Conservation (phyloP, 73 alveolate species). For the Paramecium octaurelia region DNA sequence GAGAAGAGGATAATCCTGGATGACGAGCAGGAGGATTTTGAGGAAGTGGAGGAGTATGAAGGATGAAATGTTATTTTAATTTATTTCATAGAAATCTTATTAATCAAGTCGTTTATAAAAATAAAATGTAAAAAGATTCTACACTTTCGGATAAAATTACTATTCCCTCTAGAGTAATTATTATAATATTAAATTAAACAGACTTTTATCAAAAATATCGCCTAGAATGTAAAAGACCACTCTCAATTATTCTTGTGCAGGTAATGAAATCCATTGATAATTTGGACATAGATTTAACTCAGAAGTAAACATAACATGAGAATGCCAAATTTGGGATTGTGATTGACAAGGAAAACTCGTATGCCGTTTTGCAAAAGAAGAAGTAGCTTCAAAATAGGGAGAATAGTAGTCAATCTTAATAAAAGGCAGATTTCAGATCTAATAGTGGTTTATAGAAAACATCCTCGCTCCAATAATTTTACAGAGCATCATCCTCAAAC, state of each 20-base stretch:
- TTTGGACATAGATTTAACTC: not conserved
- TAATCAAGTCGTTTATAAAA: not conserved
- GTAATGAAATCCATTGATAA: not conserved
- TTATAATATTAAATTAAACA: not conserved
- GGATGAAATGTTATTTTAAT: not conserved
- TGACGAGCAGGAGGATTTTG: conserved; percentile 10
- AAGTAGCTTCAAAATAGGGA: not conserved
- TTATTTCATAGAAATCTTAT: not conserved
- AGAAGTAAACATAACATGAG: not conserved
- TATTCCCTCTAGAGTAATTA: not conserved
- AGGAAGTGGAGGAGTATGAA: conserved; percentile 30
- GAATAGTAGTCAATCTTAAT: not conserved
- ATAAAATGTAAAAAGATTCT: not conserved
- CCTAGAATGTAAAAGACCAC: not conserved
- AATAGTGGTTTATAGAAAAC: not conserved
- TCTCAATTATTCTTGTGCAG: not conserved
- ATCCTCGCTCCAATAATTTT: not conserved
- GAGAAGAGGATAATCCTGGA: conserved; percentile 10
- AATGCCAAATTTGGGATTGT: not conserved
- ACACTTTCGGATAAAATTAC: not conserved
- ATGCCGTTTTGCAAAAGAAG: not conserved
- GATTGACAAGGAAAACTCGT: conserved; percentile 30
- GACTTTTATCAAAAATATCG: not conserved
- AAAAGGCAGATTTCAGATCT: not conserved
- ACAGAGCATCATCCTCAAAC: conserved; percentile 13